Evolutionary conservation across 2,329 filamentous ascomycete genomes (phyloP).

Genomic region (Sarocladiaceae sp.): DNA sequence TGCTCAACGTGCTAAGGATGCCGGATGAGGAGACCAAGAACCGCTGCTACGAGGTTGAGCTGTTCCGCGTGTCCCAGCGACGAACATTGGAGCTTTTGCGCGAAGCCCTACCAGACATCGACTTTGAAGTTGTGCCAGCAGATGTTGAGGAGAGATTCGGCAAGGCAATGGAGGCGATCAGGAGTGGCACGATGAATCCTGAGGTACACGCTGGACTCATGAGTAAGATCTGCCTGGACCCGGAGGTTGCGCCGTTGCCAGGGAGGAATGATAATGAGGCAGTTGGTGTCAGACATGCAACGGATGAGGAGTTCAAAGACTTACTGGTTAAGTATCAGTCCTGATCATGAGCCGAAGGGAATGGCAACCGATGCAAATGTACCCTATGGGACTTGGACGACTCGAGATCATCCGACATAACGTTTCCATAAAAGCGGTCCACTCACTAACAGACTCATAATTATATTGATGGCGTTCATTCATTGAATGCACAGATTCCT

Average conservation of each 20-base stretch:
- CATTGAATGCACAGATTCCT: no score
- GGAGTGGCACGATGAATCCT: background rate
- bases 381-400: no score
- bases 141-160: background rate
- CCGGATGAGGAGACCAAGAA: background rate
- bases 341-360: no score
- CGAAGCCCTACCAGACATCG: background rate
- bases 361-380: no score
- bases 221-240: background rate
- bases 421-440: no score
- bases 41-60: background rate
- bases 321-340: background rate
- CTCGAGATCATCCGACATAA: no score
- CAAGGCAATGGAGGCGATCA: background rate
- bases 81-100: background rate
- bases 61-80: background rate
- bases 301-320: background rate
- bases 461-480: no score
- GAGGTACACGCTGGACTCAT: background rate
- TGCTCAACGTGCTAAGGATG: background rate
- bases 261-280: background rate
- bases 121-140: background rate
- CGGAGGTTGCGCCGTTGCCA: background rate
- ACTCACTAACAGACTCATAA: no score
- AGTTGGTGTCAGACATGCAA: background rate